Evolutionary conservation across 2,329 filamentous ascomycete species (phyloP), one percentile per base, ranked within the genome.

Genomic region (Penicillium sp.): DNA sequence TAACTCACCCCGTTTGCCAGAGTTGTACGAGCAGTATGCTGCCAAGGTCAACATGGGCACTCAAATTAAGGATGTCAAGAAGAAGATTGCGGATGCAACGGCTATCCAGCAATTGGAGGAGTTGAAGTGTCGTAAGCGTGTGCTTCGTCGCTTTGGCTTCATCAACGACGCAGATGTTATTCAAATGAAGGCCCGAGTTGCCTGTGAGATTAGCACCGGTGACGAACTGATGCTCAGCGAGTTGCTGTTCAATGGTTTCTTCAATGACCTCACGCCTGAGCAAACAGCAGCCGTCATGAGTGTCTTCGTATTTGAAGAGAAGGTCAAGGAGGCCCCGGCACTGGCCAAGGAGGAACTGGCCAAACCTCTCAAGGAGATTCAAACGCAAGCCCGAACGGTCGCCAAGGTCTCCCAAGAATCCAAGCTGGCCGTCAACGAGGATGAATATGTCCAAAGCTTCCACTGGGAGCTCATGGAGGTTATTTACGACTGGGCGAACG

Each of bases 381-480:
- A 95, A 72, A 84, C 87, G 19, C 92, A 96, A 76, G 94, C 94
- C 9, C 83, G 90, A 58, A 86, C 90, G 48, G 87, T 99, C 56
- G 94, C 93, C 61, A 97, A 96, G 79, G 89, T 99, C 54, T 94
- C 91, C 52, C 87, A 91, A 71, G 94, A 99, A 76, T 94, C 91
- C 74, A 99, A 99, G 78, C 80, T 99, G 39, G 83, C 91, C 9
- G 77, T 97, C n/a, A 94, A 96, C 64, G 93, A 97, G 74, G 92
- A 97, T 48, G 92, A 96, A 68, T 99, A 97, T 68, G 84, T 94
- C 19, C 82, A 90, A 65, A 88, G 87, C 47, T 89, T 99, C 78
- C 96, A 97, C 79, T 92, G 87, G 81, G 88, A 97, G 78, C 81
- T 99, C 47, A 97, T 99, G 93, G 93, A 97, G 70, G 94, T 96